phyloP scores from a whole-genome alignment of 2,329 filamentous ascomycete genomes.

The Phialocephala sp. region DNA sequence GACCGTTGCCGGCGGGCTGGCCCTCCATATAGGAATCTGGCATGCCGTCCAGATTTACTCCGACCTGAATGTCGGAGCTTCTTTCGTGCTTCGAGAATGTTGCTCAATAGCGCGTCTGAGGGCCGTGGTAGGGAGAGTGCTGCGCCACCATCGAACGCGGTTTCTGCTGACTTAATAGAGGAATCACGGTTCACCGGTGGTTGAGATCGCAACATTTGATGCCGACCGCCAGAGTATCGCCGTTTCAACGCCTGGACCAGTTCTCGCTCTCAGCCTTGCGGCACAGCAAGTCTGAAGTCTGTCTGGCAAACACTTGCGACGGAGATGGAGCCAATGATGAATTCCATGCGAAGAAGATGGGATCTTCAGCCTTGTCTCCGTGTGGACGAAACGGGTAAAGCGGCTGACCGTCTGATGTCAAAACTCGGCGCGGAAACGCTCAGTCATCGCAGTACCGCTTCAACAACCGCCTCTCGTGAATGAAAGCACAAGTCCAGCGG shows the following conservation, averaged over 20 bases:
- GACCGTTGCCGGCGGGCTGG: constrained; percentile 12
- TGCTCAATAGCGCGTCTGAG: not conserved
- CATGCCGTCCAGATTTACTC: constrained; percentile 12
- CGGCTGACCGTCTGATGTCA: not conserved
- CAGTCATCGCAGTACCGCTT: not conserved
- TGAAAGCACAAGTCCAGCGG: not conserved
- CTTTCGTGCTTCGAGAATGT: not conserved
- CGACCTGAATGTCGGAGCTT: not conserved
- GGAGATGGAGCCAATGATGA: not conserved
- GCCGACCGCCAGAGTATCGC: not conserved
- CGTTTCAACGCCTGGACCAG: not conserved
- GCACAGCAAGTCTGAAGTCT: not conserved
- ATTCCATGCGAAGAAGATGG: not conserved
- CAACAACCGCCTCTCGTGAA: not conserved
- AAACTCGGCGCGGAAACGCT: not conserved
- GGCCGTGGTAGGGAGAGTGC: constrained; percentile 4
- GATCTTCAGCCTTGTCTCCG: not conserved
- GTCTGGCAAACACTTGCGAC: not conserved
- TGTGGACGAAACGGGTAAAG: not conserved
- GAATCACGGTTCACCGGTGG: no score
- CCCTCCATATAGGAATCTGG: constrained; percentile 13
- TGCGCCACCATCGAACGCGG: constrained; percentile 18
- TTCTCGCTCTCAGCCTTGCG: constrained; percentile 2
- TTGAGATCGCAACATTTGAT: constrained; percentile 5
- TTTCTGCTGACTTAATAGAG: not conserved